These are phyloP conservation scores for Solanum hybrid DNA, from an alignment of 305 asterid genomes.

Conservation along the genomic window DNA sequence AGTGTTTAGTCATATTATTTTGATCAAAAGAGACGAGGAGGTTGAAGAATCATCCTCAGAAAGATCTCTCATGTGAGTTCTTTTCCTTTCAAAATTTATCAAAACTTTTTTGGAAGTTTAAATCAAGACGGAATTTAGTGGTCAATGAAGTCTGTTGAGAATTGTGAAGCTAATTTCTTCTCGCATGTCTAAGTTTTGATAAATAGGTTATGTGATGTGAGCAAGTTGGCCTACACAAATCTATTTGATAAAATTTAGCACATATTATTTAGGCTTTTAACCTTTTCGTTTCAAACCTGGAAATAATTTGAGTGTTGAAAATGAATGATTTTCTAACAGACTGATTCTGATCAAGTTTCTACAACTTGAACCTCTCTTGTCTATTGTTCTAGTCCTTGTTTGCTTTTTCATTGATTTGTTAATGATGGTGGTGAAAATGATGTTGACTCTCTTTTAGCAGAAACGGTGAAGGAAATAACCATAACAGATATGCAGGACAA, in stretches of 20 bases:
- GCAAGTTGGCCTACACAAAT: too few species aligned
- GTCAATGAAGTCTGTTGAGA: too few species aligned
- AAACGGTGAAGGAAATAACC: constrained; percentile 48
- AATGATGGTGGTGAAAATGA: background rate
- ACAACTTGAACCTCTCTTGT: background rate
- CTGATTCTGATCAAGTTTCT: background rate
- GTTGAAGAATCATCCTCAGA: too few species aligned
- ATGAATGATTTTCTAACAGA: background rate
- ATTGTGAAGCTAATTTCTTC: too few species aligned
- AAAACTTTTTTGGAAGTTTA: background rate
- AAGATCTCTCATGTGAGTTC: background rate
- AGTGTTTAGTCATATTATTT: background rate
- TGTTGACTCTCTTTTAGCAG: constrained; percentile 31
- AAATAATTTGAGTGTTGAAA: too few species aligned
- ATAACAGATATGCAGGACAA: constrained; percentile 41
- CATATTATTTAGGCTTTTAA: background rate
- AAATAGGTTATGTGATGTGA: background rate
- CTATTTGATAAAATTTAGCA: too few species aligned
- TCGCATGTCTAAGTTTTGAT: too few species aligned
- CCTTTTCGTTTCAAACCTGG: background rate
- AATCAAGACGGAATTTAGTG: background rate
- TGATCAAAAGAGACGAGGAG: background rate
- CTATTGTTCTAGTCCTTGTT: background rate
- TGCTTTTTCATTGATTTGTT: background rate
- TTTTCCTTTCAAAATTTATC: background rate